Evolutionary conservation across 1,139 yeast genomes (phyloP).

Genomic region (Blastobotrys proliferans): DNA sequence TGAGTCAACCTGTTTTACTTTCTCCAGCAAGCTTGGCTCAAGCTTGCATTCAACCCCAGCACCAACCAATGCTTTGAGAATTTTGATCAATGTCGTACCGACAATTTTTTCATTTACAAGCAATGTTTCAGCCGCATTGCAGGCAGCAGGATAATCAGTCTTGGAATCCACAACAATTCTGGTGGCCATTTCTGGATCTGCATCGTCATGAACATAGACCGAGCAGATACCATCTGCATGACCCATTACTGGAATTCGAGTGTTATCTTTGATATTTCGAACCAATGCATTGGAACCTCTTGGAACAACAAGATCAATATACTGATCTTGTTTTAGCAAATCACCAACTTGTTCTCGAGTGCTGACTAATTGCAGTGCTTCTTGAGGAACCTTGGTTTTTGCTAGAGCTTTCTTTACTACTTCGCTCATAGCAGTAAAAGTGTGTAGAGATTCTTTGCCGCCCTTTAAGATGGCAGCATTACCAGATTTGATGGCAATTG

Average conservation of each 20-base stretch:
- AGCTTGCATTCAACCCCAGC: slow-evolving; percentile 74
- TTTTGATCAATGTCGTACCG: slow-evolving; percentile 32
- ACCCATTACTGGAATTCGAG: slow-evolving; percentile 95
- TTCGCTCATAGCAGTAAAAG: slow-evolving; percentile 77
- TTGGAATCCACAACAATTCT: slow-evolving; percentile 79
- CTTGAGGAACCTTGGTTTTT: slow-evolving; percentile 59
- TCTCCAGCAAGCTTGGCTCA: slow-evolving; percentile 47
- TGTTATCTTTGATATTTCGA: slow-evolving; percentile 72
- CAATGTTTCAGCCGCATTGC: slow-evolving; percentile 91
- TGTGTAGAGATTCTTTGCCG: slow-evolving; percentile 85
- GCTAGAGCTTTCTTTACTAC: slow-evolving; percentile 61
- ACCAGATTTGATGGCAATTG: slow-evolving; percentile 92
- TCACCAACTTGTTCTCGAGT: slow-evolving; percentile 88
- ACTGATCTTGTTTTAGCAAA: slow-evolving; percentile 75
- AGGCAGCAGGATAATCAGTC: slow-evolving; percentile 97
- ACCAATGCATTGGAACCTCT: slow-evolving; percentile 94
- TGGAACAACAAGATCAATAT: slow-evolving; percentile 93
- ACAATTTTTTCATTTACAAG: slow-evolving; percentile 53
- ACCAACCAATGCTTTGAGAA: slow-evolving; percentile 47
- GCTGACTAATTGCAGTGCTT: slow-evolving; percentile 80
- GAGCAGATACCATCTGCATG: slow-evolving; percentile 99
- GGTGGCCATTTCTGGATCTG: slow-evolving; percentile 71
- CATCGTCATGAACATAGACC: slow-evolving; percentile 70
- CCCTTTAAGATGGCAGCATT: slow-evolving; percentile 91
- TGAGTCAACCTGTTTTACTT: slow-evolving; percentile 22